These are phyloP conservation scores for Lachnellula subtilissima DNA, from an alignment of 2,329 filamentous ascomycete genomes.

Conservation along the genomic window DNA sequence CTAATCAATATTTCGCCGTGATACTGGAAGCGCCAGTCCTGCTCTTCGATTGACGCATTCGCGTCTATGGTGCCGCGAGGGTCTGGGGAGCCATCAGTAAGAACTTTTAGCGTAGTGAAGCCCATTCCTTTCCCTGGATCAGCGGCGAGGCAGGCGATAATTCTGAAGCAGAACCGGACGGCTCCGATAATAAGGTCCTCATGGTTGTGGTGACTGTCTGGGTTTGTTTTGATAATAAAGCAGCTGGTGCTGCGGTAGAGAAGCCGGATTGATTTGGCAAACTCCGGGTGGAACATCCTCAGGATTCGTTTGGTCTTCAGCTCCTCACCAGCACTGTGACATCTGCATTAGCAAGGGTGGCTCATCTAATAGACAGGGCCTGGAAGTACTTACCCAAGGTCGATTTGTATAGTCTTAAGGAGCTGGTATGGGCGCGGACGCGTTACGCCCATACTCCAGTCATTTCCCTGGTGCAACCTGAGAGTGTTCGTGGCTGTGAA, in stretches of 20 bases:
- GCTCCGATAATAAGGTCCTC: no score
- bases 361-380: neutral
- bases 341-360: neutral
- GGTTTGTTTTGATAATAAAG: no score
- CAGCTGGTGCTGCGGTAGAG: no score
- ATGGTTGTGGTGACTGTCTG: no score
- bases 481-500: neutral
- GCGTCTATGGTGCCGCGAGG: no score
- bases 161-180: accelerated
- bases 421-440: neutral
- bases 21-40: neutral
- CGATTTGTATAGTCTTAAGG: neutral
- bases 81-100: no score
- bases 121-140: no score
- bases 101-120: no score
- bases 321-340: neutral
- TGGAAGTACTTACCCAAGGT: neutral
- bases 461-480: neutral
- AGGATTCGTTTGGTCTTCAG: no score
- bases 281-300: no score
- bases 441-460: neutral
- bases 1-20: neutral
- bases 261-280: no score
- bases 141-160: no score
- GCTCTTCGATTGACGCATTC: neutral